Base-by-base conservation (phyloP, 768 basidiomycete species). In the Phylloporus arenicola region DNA sequence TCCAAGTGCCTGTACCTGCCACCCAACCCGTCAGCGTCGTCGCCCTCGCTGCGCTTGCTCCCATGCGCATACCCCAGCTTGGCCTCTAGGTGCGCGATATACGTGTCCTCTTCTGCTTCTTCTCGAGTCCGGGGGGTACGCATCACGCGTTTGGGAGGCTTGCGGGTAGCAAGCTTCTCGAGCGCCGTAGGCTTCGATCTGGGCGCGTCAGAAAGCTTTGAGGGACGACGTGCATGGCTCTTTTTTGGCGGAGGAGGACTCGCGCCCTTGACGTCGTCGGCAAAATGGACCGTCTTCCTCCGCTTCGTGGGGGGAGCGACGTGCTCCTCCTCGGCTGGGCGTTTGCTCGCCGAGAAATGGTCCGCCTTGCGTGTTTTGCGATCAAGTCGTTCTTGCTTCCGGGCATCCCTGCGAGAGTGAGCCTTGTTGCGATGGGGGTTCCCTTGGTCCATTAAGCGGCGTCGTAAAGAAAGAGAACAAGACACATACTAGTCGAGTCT, bases 81-180 rank as follows among this genome's bases (percentile, higher is more conserved):
- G 0, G 77, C 72, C 65, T 97, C 94, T 11, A 96, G 70, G 68
- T 87, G 84, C 0, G 82, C 77, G 39, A 97, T 96, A 62, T 94
- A 91, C 0, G 78, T 76, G 60, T 94, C 92, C 58, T 98, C 94
- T 30, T 86, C 77, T 27, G 74, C 68, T 53, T 89, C 79, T 50
- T 70, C 68, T 29, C 63, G 71, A 6, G 67, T 67, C 22, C 66
- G 71, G 22, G 69, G 57, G 2, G 48, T 22, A 3, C 50, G 62
- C 0, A 45, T 43, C 9, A 48, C 43, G 0, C 34, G 35, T 27
- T 50, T 41, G 0, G 47, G 30, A 10, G 45, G 38, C 45, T 46
- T 48, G 38, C 56, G 47, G 1, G 46, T 45, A 0, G 51, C 62
- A 19, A 71, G 64, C 52, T 64, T 74, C 43, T 72, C 70, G 11